Conservation (phyloP, 495 filamentous ascomycete species). For the Penicillium soppii region DNA sequence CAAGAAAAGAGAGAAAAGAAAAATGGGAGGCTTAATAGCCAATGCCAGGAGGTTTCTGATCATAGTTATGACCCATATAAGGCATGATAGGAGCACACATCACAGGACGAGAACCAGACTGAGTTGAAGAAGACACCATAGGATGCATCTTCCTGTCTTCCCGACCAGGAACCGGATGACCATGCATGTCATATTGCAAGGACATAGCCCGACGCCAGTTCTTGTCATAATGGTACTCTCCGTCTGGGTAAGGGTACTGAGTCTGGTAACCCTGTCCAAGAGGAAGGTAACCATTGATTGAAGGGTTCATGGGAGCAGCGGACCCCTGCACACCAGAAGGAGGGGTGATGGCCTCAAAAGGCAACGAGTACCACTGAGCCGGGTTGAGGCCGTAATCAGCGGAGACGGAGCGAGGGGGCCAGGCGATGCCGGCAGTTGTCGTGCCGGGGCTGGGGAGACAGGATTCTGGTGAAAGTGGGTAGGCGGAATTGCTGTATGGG, state of each 20-base stretch:
- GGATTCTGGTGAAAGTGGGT: constrained; percentile 29
- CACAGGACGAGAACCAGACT: constrained; percentile 25
- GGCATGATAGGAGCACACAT: constrained; percentile 35
- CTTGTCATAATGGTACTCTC: constrained; percentile 27
- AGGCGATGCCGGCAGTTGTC: constrained; percentile 11
- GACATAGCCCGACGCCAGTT: constrained; percentile 36
- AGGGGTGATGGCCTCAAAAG: constrained; percentile 32
- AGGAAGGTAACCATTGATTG: constrained; percentile 21
- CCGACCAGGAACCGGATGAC: constrained; percentile 15
- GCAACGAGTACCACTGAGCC: constrained; percentile 34
- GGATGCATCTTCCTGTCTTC: constrained; percentile 27
- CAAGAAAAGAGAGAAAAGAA: neutral
- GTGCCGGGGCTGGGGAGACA: constrained; percentile 24
- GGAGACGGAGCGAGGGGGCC: constrained; percentile 23
- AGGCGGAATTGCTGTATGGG: constrained; percentile 19
- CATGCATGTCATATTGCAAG: constrained; percentile 29
- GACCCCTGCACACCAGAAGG: constrained; percentile 25
- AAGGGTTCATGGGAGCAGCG: constrained; percentile 25
- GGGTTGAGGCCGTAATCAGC: constrained; percentile 26
- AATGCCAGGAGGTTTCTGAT: constrained; percentile 24
- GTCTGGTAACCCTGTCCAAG: constrained; percentile 18
- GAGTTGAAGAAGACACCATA: constrained; percentile 24
- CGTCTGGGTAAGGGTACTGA: constrained; percentile 16
- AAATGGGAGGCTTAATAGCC: constrained; percentile 23
- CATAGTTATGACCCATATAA: constrained; percentile 26